Conservation (phyloP, 306 rosid species). For the Quillaja saponaria region DNA sequence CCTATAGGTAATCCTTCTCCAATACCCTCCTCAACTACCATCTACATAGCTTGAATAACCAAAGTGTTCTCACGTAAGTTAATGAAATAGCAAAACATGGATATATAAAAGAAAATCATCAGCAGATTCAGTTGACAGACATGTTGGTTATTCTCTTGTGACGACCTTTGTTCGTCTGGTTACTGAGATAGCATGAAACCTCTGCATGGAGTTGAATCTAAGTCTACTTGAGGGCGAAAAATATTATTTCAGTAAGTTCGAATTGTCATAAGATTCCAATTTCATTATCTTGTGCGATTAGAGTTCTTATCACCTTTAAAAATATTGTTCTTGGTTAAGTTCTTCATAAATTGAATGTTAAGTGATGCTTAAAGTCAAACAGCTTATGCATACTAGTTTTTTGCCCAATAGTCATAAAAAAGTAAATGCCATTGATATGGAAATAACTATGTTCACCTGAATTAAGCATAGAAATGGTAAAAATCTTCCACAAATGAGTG, state of each 20-base stretch:
- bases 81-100: conserved; percentile 24
- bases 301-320: conserved; percentile 11
- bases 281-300: conserved; percentile 15
- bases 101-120: conserved; percentile 7
- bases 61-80: conserved; percentile 40
- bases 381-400: not conserved
- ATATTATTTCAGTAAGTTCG: conserved; percentile 62
- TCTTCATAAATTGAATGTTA: conserved; percentile 6
- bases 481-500: not conserved
- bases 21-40: conserved; percentile 52
- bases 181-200: conserved; percentile 54
- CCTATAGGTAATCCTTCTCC: conserved; percentile 65
- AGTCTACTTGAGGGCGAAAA: conserved; percentile 48
- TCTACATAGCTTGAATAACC: conserved; percentile 64
- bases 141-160: conserved; percentile 38
- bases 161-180: conserved; percentile 37
- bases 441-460: not conserved
- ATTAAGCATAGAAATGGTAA: too few relatives aligned
- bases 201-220: conserved; percentile 60
- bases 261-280: conserved; percentile 25
- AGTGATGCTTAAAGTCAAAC: conserved; percentile 2
- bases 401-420: conserved; percentile 1
- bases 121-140: conserved; percentile 51
- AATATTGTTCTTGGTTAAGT: not conserved
- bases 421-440: conserved; percentile 11